Evolutionary conservation across 768 basidiomycete species (phyloP).

Genomic region (Pisolithus microcarpus): DNA sequence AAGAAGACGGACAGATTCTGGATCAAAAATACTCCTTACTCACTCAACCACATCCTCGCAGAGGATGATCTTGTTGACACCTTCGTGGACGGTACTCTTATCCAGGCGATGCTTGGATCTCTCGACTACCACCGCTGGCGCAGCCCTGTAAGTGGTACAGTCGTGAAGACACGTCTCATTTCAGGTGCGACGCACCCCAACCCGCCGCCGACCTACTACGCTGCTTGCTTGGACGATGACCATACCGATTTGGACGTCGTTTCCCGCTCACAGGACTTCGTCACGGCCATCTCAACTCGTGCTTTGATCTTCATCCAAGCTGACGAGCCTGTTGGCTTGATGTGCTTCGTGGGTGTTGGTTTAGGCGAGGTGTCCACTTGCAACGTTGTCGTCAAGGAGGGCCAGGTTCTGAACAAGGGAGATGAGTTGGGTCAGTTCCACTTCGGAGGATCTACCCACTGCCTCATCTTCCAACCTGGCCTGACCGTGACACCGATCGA

Average conservation of each 20-base stretch:
- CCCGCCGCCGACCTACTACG: slow-evolving; percentile 34
- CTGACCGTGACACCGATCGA: background rate
- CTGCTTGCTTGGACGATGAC: slow-evolving; percentile 24
- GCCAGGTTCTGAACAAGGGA: slow-evolving; percentile 39
- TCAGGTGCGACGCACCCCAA: slow-evolving; percentile 31
- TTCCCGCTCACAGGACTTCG: slow-evolving; percentile 12
- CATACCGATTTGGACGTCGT: slow-evolving; percentile 20
- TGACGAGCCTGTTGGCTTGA: slow-evolving; percentile 45
- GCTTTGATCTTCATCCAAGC: slow-evolving; percentile 46
- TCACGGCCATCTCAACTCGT: background rate
- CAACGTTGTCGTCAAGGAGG: slow-evolving; percentile 15
- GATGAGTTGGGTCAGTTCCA: slow-evolving; percentile 49
- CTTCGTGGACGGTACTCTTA: slow-evolving; percentile 45
- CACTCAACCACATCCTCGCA: slow-evolving; percentile 48
- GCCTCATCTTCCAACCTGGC: slow-evolving; percentile 32
- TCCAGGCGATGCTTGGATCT: slow-evolving; percentile 53
- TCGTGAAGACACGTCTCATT: slow-evolving; percentile 35
- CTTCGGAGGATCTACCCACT: slow-evolving; percentile 47
- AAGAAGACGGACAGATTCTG: slow-evolving; percentile 44
- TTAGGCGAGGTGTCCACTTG: slow-evolving; percentile 60
- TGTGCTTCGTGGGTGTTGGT: slow-evolving; percentile 49
- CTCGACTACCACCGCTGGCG: slow-evolving; percentile 60
- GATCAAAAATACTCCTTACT: slow-evolving; percentile 58
- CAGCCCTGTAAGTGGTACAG: slow-evolving; percentile 43
- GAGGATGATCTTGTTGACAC: slow-evolving; percentile 32